phyloP scores from a whole-genome alignment of 2,329 filamentous ascomycete genomes.

The Colletotrichum tabaci region DNA sequence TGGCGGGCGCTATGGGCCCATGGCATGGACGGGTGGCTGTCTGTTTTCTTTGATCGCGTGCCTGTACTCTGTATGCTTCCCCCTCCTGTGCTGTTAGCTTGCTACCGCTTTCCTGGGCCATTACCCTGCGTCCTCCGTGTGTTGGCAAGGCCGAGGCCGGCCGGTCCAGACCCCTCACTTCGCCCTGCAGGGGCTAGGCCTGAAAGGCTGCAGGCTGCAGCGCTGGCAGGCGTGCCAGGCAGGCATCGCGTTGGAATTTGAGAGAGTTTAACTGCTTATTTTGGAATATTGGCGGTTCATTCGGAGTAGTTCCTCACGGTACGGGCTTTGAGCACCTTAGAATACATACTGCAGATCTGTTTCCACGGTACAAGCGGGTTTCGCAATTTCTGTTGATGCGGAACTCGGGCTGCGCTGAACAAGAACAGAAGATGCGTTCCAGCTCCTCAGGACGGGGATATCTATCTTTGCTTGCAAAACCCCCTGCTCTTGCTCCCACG shows the following conservation, averaged over 20 bases:
- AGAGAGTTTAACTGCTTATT: constrained; percentile 18
- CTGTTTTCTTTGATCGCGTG: constrained; percentile 24
- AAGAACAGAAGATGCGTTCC: constrained; percentile 28
- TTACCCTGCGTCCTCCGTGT: not conserved
- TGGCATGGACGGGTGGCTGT: not conserved
- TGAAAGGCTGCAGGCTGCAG: constrained; percentile 23
- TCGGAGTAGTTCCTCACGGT: not conserved
- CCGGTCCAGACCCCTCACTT: constrained; percentile 20
- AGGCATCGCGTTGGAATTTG: not conserved
- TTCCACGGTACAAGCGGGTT: constrained; percentile 28
- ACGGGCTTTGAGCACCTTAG: not conserved
- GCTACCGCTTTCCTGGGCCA: constrained; percentile 15
- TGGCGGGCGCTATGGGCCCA: not conserved
- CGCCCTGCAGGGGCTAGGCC: constrained; percentile 28
- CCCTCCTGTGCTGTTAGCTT: not conserved
- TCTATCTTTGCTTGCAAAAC: constrained; percentile 3
- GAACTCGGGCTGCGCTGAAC: constrained; percentile 33
- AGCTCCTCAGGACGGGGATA: constrained; percentile 17
- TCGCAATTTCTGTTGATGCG: constrained; percentile 33
- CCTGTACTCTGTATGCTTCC: not conserved
- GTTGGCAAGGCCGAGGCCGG: not conserved
- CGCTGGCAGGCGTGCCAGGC: not conserved
- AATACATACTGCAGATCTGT: not conserved
- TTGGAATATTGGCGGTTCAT: constrained; percentile 11
- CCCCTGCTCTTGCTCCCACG: not conserved